Evolutionary conservation across 805 yeast species (phyloP).

Genomic region (Saccharomyces mikatae): DNA sequence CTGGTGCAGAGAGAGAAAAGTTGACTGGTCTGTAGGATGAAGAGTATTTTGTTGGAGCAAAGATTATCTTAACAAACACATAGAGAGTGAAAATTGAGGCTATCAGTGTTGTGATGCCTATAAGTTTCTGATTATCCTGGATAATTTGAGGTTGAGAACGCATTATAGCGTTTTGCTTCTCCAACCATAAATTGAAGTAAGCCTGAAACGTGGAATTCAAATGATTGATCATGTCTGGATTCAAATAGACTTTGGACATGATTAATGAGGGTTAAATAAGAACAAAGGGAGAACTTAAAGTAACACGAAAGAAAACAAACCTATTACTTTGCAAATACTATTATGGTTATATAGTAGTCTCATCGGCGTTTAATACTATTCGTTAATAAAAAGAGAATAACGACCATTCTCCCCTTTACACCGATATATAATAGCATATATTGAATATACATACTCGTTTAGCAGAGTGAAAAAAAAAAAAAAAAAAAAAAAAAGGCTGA

Average conservation of each 20-base stretch:
- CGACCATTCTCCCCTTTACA: background rate
- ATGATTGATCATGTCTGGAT: constrained; percentile 23
- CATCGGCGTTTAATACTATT: background rate
- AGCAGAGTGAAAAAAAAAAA: background rate
- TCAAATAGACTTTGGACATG: constrained; percentile 21
- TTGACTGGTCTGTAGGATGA: constrained; percentile 11
- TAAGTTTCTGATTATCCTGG: constrained; percentile 9
- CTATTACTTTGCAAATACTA: background rate
- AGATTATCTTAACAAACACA: constrained; percentile 14
- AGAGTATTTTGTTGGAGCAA: constrained; percentile 1
- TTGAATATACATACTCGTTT: background rate
- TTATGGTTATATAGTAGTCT: background rate
- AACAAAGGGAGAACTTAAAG: background rate
- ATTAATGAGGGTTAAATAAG: background rate
- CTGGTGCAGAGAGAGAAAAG: constrained; percentile 16
- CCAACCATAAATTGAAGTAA: constrained; percentile 18
- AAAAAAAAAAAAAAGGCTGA: background rate
- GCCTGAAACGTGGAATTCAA: constrained; percentile 23
- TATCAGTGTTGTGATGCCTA: constrained; percentile 10
- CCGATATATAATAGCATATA: background rate
- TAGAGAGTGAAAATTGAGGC: constrained; percentile 13
- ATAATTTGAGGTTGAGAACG: constrained; percentile 11
- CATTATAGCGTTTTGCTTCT: constrained; percentile 10
- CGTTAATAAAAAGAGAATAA: background rate
- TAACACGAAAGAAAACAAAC: background rate